Evolutionary conservation across 306 rosid species (phyloP).

Genomic region (Citrullus mucosospermus): DNA sequence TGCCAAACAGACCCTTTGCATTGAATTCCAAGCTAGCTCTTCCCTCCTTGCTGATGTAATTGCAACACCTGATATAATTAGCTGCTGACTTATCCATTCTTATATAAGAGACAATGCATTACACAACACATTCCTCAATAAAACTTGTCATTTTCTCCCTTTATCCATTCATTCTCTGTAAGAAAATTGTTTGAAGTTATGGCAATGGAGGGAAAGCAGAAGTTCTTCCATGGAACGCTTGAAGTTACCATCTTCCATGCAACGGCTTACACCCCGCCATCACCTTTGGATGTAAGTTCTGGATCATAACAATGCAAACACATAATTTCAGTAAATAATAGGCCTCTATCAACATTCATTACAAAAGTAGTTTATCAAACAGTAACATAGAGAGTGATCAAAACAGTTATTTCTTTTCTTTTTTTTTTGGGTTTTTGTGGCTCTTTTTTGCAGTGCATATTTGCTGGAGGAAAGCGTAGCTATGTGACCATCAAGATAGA

Average conservation of each 20-base stretch:
- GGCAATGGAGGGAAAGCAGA: constrained; percentile 39
- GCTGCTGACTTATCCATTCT: constrained; percentile 8
- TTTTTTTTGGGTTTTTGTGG: not conserved
- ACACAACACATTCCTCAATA: not conserved
- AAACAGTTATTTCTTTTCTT: not conserved
- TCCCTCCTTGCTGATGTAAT: constrained; percentile 8
- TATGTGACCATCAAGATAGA: constrained; percentile 59
- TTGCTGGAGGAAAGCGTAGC: constrained; percentile 47
- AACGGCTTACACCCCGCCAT: constrained; percentile 45
- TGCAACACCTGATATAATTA: constrained; percentile 2
- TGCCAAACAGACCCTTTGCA: constrained; percentile 16
- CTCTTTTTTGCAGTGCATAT: constrained; percentile 41
- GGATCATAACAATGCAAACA: not conserved
- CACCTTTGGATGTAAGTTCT: constrained; percentile 57
- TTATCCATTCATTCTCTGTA: not conserved
- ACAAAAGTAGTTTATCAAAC: not conserved
- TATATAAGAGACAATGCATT: constrained; percentile 12
- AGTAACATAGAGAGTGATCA: not conserved
- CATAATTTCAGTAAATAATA: not conserved
- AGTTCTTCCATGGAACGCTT: constrained; percentile 77
- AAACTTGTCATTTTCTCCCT: not conserved
- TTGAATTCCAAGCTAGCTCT: constrained; percentile 43
- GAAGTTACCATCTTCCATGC: constrained; percentile 90
- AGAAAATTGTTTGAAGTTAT: constrained; percentile 1
- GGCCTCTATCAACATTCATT: not conserved